Evolutionary conservation across 2,329 filamentous ascomycete species (phyloP), one percentile per base, ranked within the genome.

Genomic region (Phialophora macrospora): DNA sequence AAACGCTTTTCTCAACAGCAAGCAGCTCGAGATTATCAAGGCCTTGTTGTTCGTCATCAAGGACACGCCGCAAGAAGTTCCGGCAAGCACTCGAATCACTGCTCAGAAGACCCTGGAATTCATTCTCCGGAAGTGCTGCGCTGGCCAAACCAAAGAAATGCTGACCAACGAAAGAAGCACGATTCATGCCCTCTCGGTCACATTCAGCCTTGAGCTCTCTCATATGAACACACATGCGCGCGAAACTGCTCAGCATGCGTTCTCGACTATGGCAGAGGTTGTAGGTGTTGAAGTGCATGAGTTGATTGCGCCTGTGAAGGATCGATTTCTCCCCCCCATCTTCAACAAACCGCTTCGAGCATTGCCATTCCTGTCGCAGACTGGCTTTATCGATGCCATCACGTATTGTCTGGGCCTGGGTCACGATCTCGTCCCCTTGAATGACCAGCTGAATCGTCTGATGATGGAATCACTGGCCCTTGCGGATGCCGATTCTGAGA

Each of bases 21-120:
- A 92, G 72, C 93, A 97, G 75, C 86, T 90, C 60, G 93, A 98
- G 65, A 93, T 97, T 72, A 89, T 95, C 65, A 88, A 92, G 59
- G 92, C 93, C n/a, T 82, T 99, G 62, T 89, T 97, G 79, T 97
- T 96, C 78, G 93, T 99, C 70, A 92, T 99, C 80, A 99, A 99
- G 79, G 95, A 99, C 75, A 97, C 97, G 85, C 95, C 96, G 0
- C 87, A 91, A 62, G 95, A 99, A 76, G 84, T 99, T 0, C 94
- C 96, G 1, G 93, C 96, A 63, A 93, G 90, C 74, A 97, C 95
- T 1, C 86, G 95, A 41, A 84, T 89, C 38, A 88, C 92, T 66
- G 93, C 95, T 0, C 91, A 96, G 77, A 85, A 88, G 22, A 96
- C 94, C 0, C 82, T 99, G 24, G 89, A 94, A 72, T 84, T 91